Conservation (phyloP, 2,329 filamentous ascomycete genomes). For the Hypoxylon rubiginosum region DNA sequence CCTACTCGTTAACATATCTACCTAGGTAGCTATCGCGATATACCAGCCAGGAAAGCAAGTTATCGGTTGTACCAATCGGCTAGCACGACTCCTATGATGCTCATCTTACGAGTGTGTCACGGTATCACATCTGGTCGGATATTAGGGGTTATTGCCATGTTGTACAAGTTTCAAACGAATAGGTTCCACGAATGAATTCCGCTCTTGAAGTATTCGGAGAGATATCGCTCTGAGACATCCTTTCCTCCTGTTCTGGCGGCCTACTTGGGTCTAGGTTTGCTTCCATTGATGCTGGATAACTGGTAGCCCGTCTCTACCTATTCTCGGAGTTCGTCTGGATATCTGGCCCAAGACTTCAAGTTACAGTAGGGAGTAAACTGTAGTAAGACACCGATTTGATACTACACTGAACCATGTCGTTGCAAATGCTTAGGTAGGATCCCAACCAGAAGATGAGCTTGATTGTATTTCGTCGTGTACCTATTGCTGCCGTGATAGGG, state of each 20-base stretch:
- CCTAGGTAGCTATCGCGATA: background rate
- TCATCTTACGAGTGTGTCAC: slow-evolving; percentile 27
- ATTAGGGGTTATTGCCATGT: slow-evolving; percentile 28
- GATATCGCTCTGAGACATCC: background rate
- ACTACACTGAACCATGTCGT: background rate
- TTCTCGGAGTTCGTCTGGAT: background rate
- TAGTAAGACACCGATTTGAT: background rate
- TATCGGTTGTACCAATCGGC: slow-evolving; percentile 1
- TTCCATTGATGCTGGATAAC: background rate
- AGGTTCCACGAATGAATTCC: slow-evolving; percentile 7
- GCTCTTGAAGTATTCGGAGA: background rate
- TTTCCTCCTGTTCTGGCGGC: background rate
- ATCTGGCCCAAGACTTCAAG: background rate
- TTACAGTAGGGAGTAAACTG: background rate
- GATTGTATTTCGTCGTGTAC: slow-evolving; percentile 12
- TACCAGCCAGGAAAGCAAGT: background rate
- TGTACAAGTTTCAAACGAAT: slow-evolving; percentile 15
- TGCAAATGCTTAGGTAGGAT: background rate
- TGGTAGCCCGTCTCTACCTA: background rate
- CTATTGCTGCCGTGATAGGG: slow-evolving; percentile 3
- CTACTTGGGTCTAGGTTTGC: background rate
- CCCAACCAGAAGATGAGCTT: background rate
- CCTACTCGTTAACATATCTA: background rate
- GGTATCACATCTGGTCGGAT: slow-evolving; percentile 17
- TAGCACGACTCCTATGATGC: slow-evolving; percentile 4